These are phyloP conservation scores for Clarireedia homoeocarpa DNA, from an alignment of 2,329 filamentous ascomycete genomes.

Conservation along the genomic window DNA sequence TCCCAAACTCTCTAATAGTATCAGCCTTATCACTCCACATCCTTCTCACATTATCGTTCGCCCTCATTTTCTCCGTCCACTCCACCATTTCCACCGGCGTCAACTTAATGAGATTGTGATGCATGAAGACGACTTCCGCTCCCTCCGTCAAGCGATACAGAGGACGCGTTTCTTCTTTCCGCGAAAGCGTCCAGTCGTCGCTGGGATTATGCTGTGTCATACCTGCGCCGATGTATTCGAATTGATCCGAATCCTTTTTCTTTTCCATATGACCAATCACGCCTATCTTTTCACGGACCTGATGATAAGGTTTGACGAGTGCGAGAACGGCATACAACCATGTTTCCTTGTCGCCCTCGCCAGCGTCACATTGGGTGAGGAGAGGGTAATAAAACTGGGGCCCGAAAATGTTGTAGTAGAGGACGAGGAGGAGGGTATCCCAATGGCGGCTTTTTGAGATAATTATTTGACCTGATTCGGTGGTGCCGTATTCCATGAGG, in stretches of 20 bases:
- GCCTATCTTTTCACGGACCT: conserved; percentile 25
- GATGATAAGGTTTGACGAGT: conserved; percentile 33
- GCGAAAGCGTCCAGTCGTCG: not conserved
- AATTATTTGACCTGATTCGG: conserved; percentile 38
- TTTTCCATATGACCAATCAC: not conserved
- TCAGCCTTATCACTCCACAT: conserved; percentile 5
- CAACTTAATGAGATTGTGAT: conserved; percentile 7
- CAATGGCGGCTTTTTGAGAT: conserved; percentile 36
- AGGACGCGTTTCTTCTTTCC: not conserved
- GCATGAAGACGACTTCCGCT: not conserved
- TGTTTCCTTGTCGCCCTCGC: conserved; percentile 44
- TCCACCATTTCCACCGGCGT: not conserved
- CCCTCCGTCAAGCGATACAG: not conserved
- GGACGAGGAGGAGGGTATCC: conserved; percentile 37
- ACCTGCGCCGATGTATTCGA: not conserved
- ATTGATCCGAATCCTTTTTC: not conserved
- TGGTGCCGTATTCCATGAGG: conserved; percentile 28
- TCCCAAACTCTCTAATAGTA: not conserved
- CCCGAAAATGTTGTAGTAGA: conserved; percentile 43
- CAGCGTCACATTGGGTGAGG: conserved; percentile 35
- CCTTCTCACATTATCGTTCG: not conserved
- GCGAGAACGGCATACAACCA: conserved; percentile 38
- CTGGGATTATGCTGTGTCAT: conserved; percentile 5
- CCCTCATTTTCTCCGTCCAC: not conserved
- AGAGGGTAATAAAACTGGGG: conserved; percentile 38